phyloP scores from a whole-genome alignment of 2,329 filamentous ascomycete genomes.

The Stagonosporopsis vannaccii region DNA sequence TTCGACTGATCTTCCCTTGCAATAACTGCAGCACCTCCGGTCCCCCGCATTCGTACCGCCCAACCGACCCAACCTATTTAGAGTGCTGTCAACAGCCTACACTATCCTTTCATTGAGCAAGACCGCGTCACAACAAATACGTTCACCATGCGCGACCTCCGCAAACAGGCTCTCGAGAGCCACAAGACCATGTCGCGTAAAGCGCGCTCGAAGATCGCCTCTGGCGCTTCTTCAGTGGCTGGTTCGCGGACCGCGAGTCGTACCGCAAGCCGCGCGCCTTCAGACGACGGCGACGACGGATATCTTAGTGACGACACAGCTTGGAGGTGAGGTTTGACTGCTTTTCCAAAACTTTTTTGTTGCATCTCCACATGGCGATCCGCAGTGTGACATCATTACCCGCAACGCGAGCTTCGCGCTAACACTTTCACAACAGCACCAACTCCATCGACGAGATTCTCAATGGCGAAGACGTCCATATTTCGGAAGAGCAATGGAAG shows the following conservation, averaged over 20 bases:
- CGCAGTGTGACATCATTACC: conserved; percentile 39
- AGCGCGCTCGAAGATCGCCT: conserved; percentile 64
- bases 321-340: conserved; percentile 58
- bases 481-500: conserved; percentile 64
- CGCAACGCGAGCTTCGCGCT: conserved; percentile 29
- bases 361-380: conserved; percentile 16
- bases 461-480: conserved; percentile 57
- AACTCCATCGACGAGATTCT: conserved; percentile 73
- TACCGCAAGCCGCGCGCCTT: conserved; percentile 67
- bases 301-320: conserved; percentile 64
- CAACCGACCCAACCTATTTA: conserved; percentile 6
- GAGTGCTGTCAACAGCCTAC: conserved; percentile 6
- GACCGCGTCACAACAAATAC: background rate
- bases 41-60: conserved; percentile 36
- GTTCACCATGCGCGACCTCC: conserved; percentile 64
- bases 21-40: conserved; percentile 37
- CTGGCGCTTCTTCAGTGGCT: conserved; percentile 64
- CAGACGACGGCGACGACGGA: conserved; percentile 68
- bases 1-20: conserved; percentile 42
- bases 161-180: conserved; percentile 74
- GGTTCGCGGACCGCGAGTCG: conserved; percentile 60
- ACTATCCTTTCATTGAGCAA: background rate
- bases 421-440: conserved; percentile 53
- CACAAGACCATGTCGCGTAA: conserved; percentile 77
- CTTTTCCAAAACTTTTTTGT: conserved; percentile 1